Evolutionary conservation across 73 alveolate genomes (phyloP).

Genomic region (Paramecium caudatum): DNA sequence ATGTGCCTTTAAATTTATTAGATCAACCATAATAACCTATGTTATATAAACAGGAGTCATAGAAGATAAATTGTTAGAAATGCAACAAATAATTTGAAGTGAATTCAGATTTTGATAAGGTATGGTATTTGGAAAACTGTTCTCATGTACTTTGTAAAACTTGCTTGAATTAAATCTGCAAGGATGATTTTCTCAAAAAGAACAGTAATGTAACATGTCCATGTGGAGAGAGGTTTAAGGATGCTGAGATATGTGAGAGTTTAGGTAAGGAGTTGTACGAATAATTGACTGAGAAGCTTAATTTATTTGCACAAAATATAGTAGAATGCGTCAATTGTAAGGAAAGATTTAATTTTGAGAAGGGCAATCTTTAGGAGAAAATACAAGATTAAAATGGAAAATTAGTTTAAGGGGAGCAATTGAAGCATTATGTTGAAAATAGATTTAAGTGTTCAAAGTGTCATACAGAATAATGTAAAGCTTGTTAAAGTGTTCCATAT

Average conservation of each 20-base stretch:
- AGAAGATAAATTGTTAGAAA: not conserved
- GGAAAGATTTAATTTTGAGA: not conserved
- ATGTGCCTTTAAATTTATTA: not conserved
- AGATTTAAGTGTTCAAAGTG: conserved; percentile 58
- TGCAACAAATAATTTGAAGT: conserved; percentile 33
- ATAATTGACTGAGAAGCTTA: conserved; percentile 1
- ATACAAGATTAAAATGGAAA: conserved; percentile 16
- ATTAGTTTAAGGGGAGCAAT: not conserved
- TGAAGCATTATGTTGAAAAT: conserved; percentile 8
- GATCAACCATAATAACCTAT: conserved; percentile 8
- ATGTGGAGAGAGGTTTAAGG: conserved; percentile 28
- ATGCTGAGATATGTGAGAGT: not conserved
- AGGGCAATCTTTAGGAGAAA: not conserved
- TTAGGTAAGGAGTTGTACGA: not conserved
- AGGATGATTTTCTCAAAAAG: not conserved
- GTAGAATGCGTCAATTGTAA: conserved; percentile 11
- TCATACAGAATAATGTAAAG: conserved; percentile 56
- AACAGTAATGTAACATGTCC: conserved; percentile 16
- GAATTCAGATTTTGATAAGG: conserved; percentile 15
- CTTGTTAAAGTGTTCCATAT: conserved; percentile 16
- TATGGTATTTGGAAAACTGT: conserved; percentile 64
- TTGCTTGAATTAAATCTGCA: not conserved
- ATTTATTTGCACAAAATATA: not conserved
- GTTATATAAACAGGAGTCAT: not conserved
- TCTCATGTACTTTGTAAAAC: conserved; percentile 31